These are phyloP conservation scores for Penicillium sp. DNA, from an alignment of 2,329 filamentous ascomycete species.

Conservation along the genomic window DNA sequence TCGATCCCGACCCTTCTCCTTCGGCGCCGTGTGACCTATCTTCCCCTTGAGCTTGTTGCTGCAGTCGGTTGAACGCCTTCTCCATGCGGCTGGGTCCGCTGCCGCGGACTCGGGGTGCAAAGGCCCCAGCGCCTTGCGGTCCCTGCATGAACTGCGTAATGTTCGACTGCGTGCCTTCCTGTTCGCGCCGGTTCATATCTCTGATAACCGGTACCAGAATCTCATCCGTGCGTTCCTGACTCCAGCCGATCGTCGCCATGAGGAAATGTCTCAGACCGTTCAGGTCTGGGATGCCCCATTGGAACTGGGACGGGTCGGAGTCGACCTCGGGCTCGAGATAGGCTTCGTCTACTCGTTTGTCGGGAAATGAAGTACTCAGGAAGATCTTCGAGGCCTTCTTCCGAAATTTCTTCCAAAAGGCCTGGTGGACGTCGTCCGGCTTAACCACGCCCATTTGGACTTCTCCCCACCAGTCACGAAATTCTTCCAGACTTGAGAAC, in stretches of 20 bases:
- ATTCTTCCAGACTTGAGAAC: slow-evolving; percentile 70
- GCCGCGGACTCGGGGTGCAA: slow-evolving; percentile 65
- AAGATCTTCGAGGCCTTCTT: slow-evolving; percentile 84
- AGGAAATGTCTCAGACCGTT: slow-evolving; percentile 80
- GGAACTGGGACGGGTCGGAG: slow-evolving; percentile 70
- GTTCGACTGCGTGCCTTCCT: slow-evolving; percentile 91
- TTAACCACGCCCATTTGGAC: slow-evolving; percentile 69
- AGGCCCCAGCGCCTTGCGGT: slow-evolving; percentile 55
- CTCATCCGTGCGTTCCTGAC: slow-evolving; percentile 86
- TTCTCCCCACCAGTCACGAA: slow-evolving; percentile 82
- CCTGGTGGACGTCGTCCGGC: slow-evolving; percentile 55
- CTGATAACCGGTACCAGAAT: slow-evolving; percentile 91
- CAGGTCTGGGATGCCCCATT: slow-evolving; percentile 94
- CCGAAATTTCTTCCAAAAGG: slow-evolving; percentile 83
- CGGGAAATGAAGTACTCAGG: slow-evolving; percentile 76
- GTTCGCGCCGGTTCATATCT: slow-evolving; percentile 86
- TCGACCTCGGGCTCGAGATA: slow-evolving; percentile 89
- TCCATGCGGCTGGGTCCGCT: slow-evolving; percentile 70
- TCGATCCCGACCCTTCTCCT: slow-evolving; percentile 4
- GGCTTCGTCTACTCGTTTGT: slow-evolving; percentile 71
- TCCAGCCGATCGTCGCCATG: slow-evolving; percentile 92
- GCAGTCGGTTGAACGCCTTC: slow-evolving; percentile 68
- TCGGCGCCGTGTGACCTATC: slow-evolving; percentile 12
- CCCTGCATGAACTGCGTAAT: slow-evolving; percentile 92
- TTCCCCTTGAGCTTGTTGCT: slow-evolving; percentile 50